These are phyloP conservation scores for Saccharomycopsis javanensis DNA, from an alignment of 805 yeast genomes.

Conservation along the genomic window DNA sequence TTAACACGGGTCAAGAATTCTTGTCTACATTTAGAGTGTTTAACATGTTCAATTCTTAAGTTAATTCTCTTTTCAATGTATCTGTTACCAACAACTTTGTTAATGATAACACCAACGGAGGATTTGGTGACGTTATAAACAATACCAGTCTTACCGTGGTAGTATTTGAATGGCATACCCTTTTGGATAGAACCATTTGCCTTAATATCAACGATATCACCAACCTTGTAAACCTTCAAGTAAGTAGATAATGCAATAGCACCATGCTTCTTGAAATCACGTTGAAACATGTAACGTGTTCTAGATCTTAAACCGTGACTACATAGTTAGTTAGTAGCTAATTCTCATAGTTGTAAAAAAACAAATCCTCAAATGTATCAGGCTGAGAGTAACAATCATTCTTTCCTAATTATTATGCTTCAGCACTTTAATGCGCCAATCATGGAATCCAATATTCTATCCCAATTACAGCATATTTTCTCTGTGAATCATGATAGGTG, in stretches of 20 bases:
- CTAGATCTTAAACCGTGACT: slow-evolving; percentile 99
- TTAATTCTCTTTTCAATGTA: slow-evolving; percentile 98
- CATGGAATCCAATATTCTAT: no score
- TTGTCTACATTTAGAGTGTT: slow-evolving; percentile 99
- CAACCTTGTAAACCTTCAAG: slow-evolving; percentile 97
- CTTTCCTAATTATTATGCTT: no score
- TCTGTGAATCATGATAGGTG: no score
- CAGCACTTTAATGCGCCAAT: no score
- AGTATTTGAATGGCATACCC: slow-evolving; percentile 99
- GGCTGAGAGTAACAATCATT: not conserved
- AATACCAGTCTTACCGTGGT: slow-evolving; percentile 99
- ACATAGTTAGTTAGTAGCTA: slow-evolving; percentile 19
- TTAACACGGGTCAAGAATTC: slow-evolving; percentile 98
- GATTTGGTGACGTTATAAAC: slow-evolving; percentile 98
- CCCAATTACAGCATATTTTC: no score
- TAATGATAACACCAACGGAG: slow-evolving; percentile 94
- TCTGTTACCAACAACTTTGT: slow-evolving; percentile 99
- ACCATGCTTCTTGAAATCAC: slow-evolving; percentile 98
- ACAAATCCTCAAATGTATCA: not conserved
- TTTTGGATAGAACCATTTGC: slow-evolving; percentile 98
- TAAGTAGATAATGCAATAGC: slow-evolving; percentile 88
- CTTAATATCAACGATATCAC: slow-evolving; percentile 98
- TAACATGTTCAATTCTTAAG: slow-evolving; percentile 97
- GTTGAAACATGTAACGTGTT: slow-evolving; percentile 99
- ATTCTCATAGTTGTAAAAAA: not conserved